Conservation (phyloP, 2,329 filamentous ascomycete species). For the Pseudogymnoascus sp. region DNA sequence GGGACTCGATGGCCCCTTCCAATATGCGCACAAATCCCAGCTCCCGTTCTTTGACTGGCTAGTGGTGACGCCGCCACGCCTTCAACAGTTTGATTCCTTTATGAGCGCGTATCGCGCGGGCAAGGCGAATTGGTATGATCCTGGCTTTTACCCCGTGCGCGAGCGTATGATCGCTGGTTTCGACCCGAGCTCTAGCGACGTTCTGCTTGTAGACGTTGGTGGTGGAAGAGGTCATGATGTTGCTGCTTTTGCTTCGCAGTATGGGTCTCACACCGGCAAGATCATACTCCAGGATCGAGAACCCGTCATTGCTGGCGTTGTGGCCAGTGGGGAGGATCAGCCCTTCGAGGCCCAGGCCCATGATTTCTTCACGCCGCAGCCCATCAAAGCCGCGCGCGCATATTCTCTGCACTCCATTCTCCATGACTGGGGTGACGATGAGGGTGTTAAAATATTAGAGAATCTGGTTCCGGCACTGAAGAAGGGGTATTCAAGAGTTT, state of each 20-base stretch:
- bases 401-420: slow-evolving; percentile 32
- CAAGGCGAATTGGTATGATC: slow-evolving; percentile 33
- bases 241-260: neutral
- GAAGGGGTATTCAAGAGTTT: slow-evolving; percentile 22
- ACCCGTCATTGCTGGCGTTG: neutral
- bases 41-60: slow-evolving; percentile 34
- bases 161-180: slow-evolving; percentile 18
- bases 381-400: slow-evolving; percentile 25
- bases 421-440: slow-evolving; percentile 35
- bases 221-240: slow-evolving; percentile 14
- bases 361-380: slow-evolving; percentile 31
- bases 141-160: slow-evolving; percentile 22
- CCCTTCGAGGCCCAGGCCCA: slow-evolving; percentile 26
- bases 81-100: slow-evolving; percentile 31
- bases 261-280: neutral
- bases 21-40: slow-evolving; percentile 30
- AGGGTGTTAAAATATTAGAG: slow-evolving; percentile 28
- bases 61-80: slow-evolving; percentile 30
- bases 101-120: slow-evolving; percentile 34
- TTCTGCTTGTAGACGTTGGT: slow-evolving; percentile 16
- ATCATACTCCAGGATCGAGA: slow-evolving; percentile 15
- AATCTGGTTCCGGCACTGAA: slow-evolving; percentile 20
- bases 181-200: slow-evolving; percentile 14
- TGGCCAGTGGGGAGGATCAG: neutral
- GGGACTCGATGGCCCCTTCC: slow-evolving; percentile 30